A percentile compares a stretch with the other conserved stretches of the same genome.
Evolutionary conservation across 1,284 basidiomycete species (phyloP).

Genomic region (Austroboletus rostrupii): DNA sequence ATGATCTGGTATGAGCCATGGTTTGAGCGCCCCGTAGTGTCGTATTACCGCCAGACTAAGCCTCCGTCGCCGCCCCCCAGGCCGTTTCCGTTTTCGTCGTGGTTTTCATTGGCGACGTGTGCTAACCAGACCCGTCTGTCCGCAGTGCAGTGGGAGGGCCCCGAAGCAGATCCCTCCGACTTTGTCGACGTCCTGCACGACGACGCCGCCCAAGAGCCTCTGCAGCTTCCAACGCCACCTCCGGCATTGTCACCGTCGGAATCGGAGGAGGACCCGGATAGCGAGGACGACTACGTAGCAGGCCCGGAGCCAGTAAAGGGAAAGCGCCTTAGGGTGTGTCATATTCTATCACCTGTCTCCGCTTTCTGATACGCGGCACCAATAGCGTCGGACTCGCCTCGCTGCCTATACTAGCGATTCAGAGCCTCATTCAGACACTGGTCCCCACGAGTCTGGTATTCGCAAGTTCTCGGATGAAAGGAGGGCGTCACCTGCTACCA

Average conservation of each 20-base stretch:
- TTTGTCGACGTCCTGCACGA: slow-evolving; percentile 25
- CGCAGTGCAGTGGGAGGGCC: slow-evolving; percentile 69
- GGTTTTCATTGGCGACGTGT: slow-evolving; percentile 11
- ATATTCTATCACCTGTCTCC: slow-evolving; percentile 8
- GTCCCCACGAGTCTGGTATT: slow-evolving; percentile 9
- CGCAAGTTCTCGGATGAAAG: slow-evolving; percentile 24
- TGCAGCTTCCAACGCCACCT: slow-evolving; percentile 22
- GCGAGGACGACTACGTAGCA: slow-evolving; percentile 68
- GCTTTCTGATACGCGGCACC: slow-evolving; percentile 13
- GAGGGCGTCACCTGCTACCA: slow-evolving; percentile 19
- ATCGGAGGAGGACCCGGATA: slow-evolving; percentile 50
- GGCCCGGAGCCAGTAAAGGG: slow-evolving; percentile 36
- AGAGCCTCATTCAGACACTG: slow-evolving; percentile 36
- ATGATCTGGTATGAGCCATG: slow-evolving; percentile 34
- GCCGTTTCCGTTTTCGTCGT: slow-evolving; percentile 10
- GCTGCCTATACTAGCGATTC: slow-evolving; percentile 42
- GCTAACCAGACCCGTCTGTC: slow-evolving; percentile 28
- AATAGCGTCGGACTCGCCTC: slow-evolving; percentile 38
- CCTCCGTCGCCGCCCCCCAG: slow-evolving; percentile 3
- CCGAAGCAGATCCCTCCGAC: slow-evolving; percentile 47
- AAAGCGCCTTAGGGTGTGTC: slow-evolving; percentile 42
- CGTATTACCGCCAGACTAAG: slow-evolving; percentile 21
- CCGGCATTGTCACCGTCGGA: slow-evolving; percentile 38
- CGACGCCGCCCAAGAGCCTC: slow-evolving; percentile 17
- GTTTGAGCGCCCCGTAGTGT: slow-evolving; percentile 27